Evolutionary conservation across 2,329 filamentous ascomycete species (phyloP).

Genomic region (Corniculantispora saksenae): DNA sequence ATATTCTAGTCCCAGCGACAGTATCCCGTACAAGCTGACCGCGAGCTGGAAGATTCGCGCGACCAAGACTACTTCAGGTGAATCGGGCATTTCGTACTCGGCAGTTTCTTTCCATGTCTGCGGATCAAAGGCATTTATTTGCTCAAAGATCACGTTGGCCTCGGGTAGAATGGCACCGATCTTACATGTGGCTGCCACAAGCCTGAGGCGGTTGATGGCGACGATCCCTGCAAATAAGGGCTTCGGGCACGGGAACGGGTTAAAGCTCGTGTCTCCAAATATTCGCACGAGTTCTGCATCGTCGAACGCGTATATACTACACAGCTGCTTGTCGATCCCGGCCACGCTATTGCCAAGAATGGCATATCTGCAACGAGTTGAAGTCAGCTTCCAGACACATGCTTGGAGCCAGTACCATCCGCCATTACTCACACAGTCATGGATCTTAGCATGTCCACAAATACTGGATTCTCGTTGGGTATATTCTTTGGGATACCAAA

Average conservation of each 20-base stretch:
- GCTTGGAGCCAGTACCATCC: too few relatives aligned
- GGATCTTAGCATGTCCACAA: conserved; percentile 7
- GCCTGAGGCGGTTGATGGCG: conserved; percentile 13
- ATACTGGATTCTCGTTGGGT: conserved; percentile 9
- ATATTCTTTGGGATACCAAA: conserved; percentile 9
- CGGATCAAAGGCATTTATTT: conserved; percentile 2
- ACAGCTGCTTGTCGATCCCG: conserved; percentile 1
- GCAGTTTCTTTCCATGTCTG: neutral
- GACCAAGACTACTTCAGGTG: conserved; percentile 9
- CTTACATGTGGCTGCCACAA: neutral
- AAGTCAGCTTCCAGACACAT: too few relatives aligned
- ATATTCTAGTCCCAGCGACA: conserved; percentile 1
- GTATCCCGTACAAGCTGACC: conserved; percentile 9
- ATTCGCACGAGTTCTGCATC: conserved; percentile 1
- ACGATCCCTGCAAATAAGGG: conserved; percentile 9
- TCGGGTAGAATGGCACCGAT: neutral
- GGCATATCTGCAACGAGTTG: neutral
- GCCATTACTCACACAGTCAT: conserved; percentile 6
- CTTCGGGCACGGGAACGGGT: conserved; percentile 7
- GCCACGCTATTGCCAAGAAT: conserved; percentile 12
- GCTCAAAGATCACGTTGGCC: conserved; percentile 1
- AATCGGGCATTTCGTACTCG: conserved; percentile 1
- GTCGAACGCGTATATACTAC: conserved; percentile 8
- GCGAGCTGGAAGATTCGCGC: conserved; percentile 13
- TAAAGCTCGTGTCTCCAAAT: neutral